Conservation (phyloP, 1,284 basidiomycete genomes). For the Sporisorium exsertum region DNA sequence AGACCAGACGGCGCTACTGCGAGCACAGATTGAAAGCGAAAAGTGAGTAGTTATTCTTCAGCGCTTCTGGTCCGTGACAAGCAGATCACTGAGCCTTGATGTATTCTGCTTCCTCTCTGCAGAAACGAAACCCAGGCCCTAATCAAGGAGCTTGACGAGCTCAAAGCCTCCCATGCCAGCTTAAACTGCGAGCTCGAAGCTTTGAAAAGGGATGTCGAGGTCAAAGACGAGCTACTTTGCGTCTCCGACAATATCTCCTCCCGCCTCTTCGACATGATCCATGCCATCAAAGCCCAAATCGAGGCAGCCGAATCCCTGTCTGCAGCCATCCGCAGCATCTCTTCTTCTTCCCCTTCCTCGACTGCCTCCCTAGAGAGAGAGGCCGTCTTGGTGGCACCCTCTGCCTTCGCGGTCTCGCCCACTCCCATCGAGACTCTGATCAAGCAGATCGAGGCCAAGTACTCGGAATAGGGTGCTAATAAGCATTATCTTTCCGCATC, state of each 20-base stretch:
- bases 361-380: constrained; percentile 1
- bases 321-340: constrained; percentile 33
- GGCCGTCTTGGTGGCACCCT: background rate
- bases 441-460: constrained; percentile 23
- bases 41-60: constrained; percentile 2
- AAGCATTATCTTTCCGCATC: too few species aligned
- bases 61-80: background rate
- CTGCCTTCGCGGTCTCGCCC: background rate
- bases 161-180: background rate
- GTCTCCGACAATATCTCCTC: constrained; percentile 30
- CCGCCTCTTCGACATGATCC: constrained; percentile 28
- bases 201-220: constrained; percentile 6
- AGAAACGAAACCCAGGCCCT: constrained; percentile 16
- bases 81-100: background rate
- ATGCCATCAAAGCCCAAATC: constrained; percentile 21
- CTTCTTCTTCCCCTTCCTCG: background rate
- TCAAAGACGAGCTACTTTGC: constrained; percentile 40
- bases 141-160: constrained; percentile 11
- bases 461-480: constrained; percentile 4
- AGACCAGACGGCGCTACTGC: constrained; percentile 10
- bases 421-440: constrained; percentile 7
- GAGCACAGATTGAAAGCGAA: constrained; percentile 10
- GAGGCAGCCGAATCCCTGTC: constrained; percentile 34
- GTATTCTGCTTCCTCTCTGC: background rate
- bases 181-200: constrained; percentile 14